Evolutionary conservation across 371 early-diverging fungal genomes (phyloP).

Genomic region (Capillidium heterosporum): DNA sequence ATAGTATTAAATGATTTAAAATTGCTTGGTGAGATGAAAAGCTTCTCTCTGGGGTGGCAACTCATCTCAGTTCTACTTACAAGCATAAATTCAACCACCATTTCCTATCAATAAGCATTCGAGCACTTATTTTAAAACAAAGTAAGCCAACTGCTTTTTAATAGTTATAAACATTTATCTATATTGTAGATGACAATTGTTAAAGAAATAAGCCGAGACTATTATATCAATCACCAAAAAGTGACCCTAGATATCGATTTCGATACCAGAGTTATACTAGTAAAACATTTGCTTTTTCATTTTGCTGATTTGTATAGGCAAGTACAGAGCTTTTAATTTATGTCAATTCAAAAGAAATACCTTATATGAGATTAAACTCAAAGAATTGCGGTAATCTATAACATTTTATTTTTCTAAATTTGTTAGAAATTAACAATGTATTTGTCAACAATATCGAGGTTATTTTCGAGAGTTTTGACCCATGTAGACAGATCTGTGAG

Average conservation of each 20-base stretch:
- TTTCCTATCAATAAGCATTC: too few relatives aligned
- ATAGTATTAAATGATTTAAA: too few relatives aligned
- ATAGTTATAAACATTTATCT: too few relatives aligned
- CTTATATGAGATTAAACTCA: conserved; percentile 1
- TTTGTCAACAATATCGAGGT: neutral
- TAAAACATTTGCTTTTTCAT: neutral
- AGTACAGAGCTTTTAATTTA: conserved; percentile 2
- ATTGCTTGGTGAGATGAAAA: too few relatives aligned
- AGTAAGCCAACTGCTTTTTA: too few relatives aligned
- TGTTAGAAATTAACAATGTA: neutral
- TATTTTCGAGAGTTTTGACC: neutral
- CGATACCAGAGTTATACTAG: neutral
- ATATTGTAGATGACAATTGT: too few relatives aligned
- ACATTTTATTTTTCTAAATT: neutral
- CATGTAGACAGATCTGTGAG: neutral
- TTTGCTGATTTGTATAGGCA: neutral
- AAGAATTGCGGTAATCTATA: neutral
- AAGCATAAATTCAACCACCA: too few relatives aligned
- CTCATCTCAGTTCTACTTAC: too few relatives aligned
- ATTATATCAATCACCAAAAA: conserved; percentile 4
- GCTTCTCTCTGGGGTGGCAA: too few relatives aligned
- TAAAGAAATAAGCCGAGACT: neutral
- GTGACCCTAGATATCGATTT: conserved; percentile 3
- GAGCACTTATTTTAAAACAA: too few relatives aligned
- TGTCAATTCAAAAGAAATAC: neutral